A percentile compares a stretch with the other conserved stretches of the same genome.
phyloP scores from a whole-genome alignment of 2,329 filamentous ascomycete species.

The Elsinoe australis region DNA sequence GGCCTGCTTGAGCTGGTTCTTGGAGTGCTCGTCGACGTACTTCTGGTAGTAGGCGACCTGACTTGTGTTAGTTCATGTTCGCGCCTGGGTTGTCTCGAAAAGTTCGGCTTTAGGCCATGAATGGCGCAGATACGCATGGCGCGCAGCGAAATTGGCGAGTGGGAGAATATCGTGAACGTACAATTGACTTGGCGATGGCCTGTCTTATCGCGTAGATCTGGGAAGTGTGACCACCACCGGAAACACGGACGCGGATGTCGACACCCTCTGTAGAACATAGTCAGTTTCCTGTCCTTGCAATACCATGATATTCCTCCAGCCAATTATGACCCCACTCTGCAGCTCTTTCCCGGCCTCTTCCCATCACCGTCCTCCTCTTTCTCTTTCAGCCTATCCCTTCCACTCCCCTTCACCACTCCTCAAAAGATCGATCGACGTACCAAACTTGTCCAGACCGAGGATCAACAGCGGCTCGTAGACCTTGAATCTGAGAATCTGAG shows the following conservation, averaged over 20 bases:
- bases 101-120: too few relatives aligned
- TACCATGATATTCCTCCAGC: too few relatives aligned
- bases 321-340: too few relatives aligned
- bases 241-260: slow-evolving; percentile 94
- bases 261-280: slow-evolving; percentile 53
- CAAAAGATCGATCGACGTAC: slow-evolving; percentile 35
- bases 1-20: slow-evolving; percentile 98
- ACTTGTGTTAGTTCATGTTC: slow-evolving; percentile 18
- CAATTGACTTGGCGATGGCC: slow-evolving; percentile 94
- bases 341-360: slow-evolving; percentile 16
- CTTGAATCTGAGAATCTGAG: slow-evolving; percentile 97
- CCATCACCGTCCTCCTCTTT: slow-evolving; percentile 1
- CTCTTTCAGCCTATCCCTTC: slow-evolving; percentile 10
- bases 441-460: slow-evolving; percentile 95
- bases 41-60: slow-evolving; percentile 95
- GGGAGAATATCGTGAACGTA: slow-evolving; percentile 26
- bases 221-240: slow-evolving; percentile 94
- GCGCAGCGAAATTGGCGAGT: too few relatives aligned
- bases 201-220: slow-evolving; percentile 98
- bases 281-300: too few relatives aligned
- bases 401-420: slow-evolving; percentile 5
- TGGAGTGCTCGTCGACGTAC: slow-evolving; percentile 99
- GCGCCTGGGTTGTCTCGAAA: too few relatives aligned
- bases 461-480: slow-evolving; percentile 99
- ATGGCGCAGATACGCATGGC: too few relatives aligned